Evolutionary conservation across 2,329 filamentous ascomycete species (phyloP).

Genomic region (Stemphylium beticola): DNA sequence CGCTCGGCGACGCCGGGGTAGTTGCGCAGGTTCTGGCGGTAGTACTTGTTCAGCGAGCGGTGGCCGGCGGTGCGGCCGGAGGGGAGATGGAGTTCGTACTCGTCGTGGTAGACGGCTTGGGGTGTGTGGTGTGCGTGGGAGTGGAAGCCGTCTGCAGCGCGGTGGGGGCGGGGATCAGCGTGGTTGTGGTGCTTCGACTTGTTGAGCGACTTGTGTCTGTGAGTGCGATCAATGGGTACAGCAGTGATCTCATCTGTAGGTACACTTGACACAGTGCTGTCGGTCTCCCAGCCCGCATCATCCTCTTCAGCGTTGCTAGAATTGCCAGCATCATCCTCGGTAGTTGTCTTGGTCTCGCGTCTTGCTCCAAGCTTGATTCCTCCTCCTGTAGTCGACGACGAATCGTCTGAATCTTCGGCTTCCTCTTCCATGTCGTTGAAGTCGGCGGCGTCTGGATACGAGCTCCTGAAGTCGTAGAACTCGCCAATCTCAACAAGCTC

Average conservation of each 20-base stretch:
- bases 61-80: conserved; percentile 90
- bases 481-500: conserved; percentile 95
- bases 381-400: conserved; percentile 52
- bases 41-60: conserved; percentile 85
- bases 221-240: conserved; percentile 75
- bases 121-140: conserved; percentile 77
- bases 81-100: conserved; percentile 92
- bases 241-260: conserved; percentile 84
- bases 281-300: conserved; percentile 88
- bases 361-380: conserved; percentile 74
- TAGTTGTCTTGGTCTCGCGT: conserved; percentile 56
- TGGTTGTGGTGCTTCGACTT: conserved; percentile 79
- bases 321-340: conserved; percentile 46
- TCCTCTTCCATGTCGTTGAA: conserved; percentile 58
- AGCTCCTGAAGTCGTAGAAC: conserved; percentile 95
- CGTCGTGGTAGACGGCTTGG: conserved; percentile 84
- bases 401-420: conserved; percentile 54
- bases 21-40: conserved; percentile 86
- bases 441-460: conserved; percentile 82
- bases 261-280: conserved; percentile 83
- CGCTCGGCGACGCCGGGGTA: conserved; percentile 82
- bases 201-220: conserved; percentile 74
- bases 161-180: conserved; percentile 73
- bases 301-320: conserved; percentile 65
- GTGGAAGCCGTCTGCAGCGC: conserved; percentile 77